These are phyloP conservation scores for Gyrodon lividus DNA, from an alignment of 768 basidiomycete genomes.

Conservation along the genomic window DNA sequence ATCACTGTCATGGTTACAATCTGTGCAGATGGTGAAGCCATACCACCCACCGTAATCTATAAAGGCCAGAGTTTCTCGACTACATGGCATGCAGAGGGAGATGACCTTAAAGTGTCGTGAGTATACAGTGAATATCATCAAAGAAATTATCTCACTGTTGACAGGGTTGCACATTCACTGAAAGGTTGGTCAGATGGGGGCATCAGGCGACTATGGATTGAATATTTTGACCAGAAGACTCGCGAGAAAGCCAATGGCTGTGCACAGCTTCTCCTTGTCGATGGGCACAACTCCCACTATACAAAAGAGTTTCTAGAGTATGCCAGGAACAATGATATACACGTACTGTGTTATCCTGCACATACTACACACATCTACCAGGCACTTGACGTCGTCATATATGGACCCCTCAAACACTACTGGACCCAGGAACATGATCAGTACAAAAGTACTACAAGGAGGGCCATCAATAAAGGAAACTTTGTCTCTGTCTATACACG, in stretches of 20 bases:
- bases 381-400: constrained; percentile 41
- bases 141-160: background rate
- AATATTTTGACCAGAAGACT: constrained; percentile 33
- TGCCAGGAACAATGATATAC: constrained; percentile 35
- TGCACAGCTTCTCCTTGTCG: constrained; percentile 37
- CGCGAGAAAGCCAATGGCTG: constrained; percentile 32
- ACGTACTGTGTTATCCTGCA: constrained; percentile 41
- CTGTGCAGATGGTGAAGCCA: too few relatives aligned
- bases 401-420: constrained; percentile 29
- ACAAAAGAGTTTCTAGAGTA: constrained; percentile 38
- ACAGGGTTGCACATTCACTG: constrained; percentile 10
- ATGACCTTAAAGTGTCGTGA: constrained; percentile 20
- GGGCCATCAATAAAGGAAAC: background rate
- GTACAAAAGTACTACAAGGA: background rate
- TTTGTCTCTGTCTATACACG: background rate
- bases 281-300: constrained; percentile 47
- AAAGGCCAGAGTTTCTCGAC: constrained; percentile 6
- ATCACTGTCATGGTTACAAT: constrained; percentile 29
- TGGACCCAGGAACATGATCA: constrained; percentile 21
- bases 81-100: constrained; percentile 20
- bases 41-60: constrained; percentile 36
- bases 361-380: constrained; percentile 28
- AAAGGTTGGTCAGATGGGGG: constrained; percentile 30
- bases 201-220: constrained; percentile 25
- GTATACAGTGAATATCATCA: constrained; percentile 21